A percentile compares a stretch with the other conserved stretches of the same genome.
phyloP scores from a whole-genome alignment of 495 filamentous ascomycete genomes.

The Oleoguttula mirabilis region DNA sequence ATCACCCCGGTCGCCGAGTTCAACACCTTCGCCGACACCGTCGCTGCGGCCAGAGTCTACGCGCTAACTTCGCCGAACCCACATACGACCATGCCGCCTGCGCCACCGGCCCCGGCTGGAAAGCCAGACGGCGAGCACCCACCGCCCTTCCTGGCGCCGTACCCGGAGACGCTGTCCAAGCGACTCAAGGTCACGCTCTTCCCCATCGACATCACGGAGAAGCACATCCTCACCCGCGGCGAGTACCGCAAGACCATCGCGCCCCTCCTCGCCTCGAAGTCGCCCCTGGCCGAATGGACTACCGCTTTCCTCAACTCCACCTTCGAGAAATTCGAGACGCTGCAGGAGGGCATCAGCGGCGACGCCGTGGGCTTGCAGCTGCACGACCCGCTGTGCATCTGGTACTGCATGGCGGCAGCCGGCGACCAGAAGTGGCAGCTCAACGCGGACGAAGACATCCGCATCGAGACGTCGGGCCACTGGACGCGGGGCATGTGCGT shows the following conservation, averaged over 20 bases:
- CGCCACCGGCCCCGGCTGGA: conserved; percentile 23
- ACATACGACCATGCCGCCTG: conserved; percentile 53
- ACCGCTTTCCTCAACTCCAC: conserved; percentile 63
- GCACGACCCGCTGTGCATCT: conserved; percentile 82
- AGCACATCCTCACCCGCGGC: conserved; percentile 52
- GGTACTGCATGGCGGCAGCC: conserved; percentile 52
- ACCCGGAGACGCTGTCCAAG: conserved; percentile 52
- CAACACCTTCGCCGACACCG: conserved; percentile 35
- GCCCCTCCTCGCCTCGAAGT: conserved; percentile 41
- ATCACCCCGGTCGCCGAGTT: conserved; percentile 43
- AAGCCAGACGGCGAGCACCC: conserved; percentile 16
- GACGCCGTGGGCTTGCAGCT: conserved; percentile 53
- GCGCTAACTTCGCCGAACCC: conserved; percentile 78
- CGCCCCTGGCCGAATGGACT: conserved; percentile 75
- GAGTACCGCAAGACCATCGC: conserved; percentile 46
- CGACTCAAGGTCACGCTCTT: conserved; percentile 66
- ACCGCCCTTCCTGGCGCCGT: conserved; percentile 43
- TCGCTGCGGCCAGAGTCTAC: conserved; percentile 74
- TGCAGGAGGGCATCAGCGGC: conserved; percentile 42
- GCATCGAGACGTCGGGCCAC: conserved; percentile 78
- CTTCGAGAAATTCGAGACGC: conserved; percentile 56
- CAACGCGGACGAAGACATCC: conserved; percentile 51
- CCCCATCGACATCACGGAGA: conserved; percentile 78
- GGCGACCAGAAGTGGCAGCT: conserved; percentile 34
- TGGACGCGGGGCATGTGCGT: conserved; percentile 92